Conservation (phyloP, 2,329 filamentous ascomycete genomes). For the Aureobasidium musti region DNA sequence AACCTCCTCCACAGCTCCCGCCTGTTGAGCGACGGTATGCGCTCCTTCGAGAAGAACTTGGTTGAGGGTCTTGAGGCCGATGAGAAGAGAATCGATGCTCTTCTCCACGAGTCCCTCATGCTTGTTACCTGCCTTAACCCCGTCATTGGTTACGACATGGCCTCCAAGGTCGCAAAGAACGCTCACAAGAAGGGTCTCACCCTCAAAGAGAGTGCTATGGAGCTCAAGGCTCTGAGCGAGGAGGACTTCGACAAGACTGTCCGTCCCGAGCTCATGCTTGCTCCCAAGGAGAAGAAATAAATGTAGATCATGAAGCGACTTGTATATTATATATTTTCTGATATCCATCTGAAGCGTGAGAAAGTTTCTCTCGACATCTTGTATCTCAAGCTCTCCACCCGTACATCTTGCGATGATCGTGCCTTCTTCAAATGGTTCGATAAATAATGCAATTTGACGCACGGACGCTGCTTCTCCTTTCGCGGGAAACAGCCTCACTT, state of each 20-base stretch:
- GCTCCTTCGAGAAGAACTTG: constrained; percentile 91
- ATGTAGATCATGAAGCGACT: constrained; percentile 29
- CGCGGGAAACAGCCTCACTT: not conserved
- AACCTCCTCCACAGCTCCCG: constrained; percentile 92
- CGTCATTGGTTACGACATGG: constrained; percentile 97
- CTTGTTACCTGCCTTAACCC: constrained; percentile 97
- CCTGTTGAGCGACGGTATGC: constrained; percentile 88
- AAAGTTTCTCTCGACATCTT: not conserved
- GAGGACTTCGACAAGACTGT: constrained; percentile 91
- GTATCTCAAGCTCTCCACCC: not conserved
- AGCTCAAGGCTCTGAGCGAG: constrained; percentile 83
- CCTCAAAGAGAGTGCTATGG: constrained; percentile 89
- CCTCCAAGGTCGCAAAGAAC: constrained; percentile 95
- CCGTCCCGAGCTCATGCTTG: constrained; percentile 92
- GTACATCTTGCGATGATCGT: not conserved
- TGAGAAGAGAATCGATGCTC: constrained; percentile 83
- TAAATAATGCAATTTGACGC: constrained; percentile 17
- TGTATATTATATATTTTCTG: constrained; percentile 20
- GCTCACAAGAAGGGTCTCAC: constrained; percentile 98
- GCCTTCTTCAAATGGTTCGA: constrained; percentile 8
- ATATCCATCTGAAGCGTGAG: not conserved
- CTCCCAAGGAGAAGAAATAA: constrained; percentile 69
- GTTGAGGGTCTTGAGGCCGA: constrained; percentile 87
- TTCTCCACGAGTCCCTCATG: constrained; percentile 97
- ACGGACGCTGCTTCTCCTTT: constrained; percentile 11